Percentiles rank a stretch among this genome's conserved stretches.
Conservation (phyloP, 371 early-diverging fungal genomes). For the Rhizopus arrhizus region DNA sequence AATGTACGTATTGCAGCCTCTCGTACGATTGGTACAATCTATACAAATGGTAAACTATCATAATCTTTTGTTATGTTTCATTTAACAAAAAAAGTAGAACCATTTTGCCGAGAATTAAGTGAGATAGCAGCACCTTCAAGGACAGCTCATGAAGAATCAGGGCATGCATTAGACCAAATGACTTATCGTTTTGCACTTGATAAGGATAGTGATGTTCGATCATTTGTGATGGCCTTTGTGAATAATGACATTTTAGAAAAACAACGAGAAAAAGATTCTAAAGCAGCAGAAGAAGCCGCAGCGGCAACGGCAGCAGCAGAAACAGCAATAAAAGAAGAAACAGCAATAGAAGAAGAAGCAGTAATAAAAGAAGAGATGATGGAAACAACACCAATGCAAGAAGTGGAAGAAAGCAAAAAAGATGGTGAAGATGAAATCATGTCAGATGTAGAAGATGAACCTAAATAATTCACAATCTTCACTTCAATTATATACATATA, state of each 20-base stretch:
- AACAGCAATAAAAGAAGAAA: background rate
- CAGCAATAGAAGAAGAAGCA: constrained; percentile 1
- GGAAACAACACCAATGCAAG: background rate
- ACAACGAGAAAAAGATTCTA: constrained; percentile 24
- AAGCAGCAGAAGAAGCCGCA: constrained; percentile 1
- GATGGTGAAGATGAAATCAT: constrained; percentile 21
- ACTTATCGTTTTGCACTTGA: constrained; percentile 32
- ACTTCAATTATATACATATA: background rate
- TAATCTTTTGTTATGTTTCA: background rate
- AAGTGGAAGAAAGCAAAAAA: background rate
- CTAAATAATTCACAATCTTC: background rate
- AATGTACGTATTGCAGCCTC: constrained; percentile 48
- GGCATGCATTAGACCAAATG: constrained; percentile 27
- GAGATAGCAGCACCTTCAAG: constrained; percentile 28
- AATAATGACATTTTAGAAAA: constrained; percentile 21
- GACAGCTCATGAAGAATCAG: constrained; percentile 21
- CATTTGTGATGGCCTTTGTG: constrained; percentile 34
- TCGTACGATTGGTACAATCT: constrained; percentile 30
- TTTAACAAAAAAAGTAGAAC: constrained; percentile 13
- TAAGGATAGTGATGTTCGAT: constrained; percentile 33
- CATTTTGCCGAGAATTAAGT: constrained; percentile 25
- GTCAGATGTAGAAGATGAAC: constrained; percentile 15
- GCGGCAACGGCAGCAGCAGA: too few species aligned
- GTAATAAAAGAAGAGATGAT: constrained; percentile 5
- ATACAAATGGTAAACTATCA: constrained; percentile 28